phyloP scores from a whole-genome alignment of 2,329 filamentous ascomycete species.

The Elsinoe australis region DNA sequence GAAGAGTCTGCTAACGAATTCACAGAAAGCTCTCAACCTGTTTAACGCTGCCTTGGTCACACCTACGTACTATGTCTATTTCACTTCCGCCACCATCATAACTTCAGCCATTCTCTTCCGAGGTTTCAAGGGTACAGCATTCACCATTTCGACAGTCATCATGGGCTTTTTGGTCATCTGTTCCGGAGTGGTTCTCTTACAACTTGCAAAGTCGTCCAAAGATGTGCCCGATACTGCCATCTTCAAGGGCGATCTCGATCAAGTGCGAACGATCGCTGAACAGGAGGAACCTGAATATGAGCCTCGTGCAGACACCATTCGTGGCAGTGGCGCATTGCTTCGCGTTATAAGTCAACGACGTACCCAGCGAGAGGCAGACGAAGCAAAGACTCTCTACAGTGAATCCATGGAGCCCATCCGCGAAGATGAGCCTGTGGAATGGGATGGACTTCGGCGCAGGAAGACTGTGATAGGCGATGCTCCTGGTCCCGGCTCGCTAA shows the following conservation, averaged over 20 bases:
- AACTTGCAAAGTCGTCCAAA: constrained; percentile 96
- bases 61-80: constrained; percentile 97
- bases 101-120: constrained; percentile 87
- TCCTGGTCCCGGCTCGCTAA: constrained; percentile 35
- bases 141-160: constrained; percentile 78
- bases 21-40: constrained; percentile 91
- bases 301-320: constrained; percentile 91
- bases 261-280: constrained; percentile 90
- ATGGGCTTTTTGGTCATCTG: constrained; percentile 93
- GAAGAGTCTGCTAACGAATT: constrained; percentile 32
- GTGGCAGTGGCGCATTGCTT: constrained; percentile 80
- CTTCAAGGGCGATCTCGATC: constrained; percentile 86
- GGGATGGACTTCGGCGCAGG: constrained; percentile 79
- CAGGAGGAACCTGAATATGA: constrained; percentile 95
- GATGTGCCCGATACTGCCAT: constrained; percentile 91
- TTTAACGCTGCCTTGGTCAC: constrained; percentile 97
- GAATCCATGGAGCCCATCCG: constrained; percentile 73
- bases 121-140: constrained; percentile 80
- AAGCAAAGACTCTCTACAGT: constrained; percentile 68
- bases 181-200: constrained; percentile 80
- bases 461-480: constrained; percentile 45
- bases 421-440: constrained; percentile 77
- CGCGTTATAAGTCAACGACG: constrained; percentile 70
- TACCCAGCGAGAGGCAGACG: constrained; percentile 69
- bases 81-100: constrained; percentile 90